Evolutionary conservation across 257 asterid species (phyloP), one percentile per base, ranked within the genome.

Genomic region (Solanum sparsipilum): DNA sequence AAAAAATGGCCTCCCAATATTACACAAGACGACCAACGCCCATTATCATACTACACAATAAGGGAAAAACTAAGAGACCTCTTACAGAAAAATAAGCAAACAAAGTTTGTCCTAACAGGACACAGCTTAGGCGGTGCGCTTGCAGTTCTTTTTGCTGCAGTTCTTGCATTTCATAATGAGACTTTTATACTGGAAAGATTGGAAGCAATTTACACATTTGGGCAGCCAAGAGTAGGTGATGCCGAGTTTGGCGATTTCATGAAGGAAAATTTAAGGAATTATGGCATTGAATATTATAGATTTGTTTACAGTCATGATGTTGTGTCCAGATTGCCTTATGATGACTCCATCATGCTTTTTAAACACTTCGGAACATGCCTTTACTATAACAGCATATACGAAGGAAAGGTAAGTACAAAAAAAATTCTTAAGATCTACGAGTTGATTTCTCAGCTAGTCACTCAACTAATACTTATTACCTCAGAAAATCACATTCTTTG

Each of bases 91-190:
- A 90, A 90, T 52, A 34, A 1, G 3, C 44, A 9, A 11, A 84
- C 94, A 2, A 93, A 85, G 46, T 81, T 94, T 71, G 65, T 94
- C 10, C 25, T 93, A 35, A 93, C 98, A 0, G 96, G 98, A 2
- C 98, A 95, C 67, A 95, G 98, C 90, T 81, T 95, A 21, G 98
- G 98, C 2, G 98, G 95, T 52, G 98, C 96, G 0, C 92, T 95
- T 0, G 96, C 96, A 0, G 68, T 92, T 21, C 92, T 94, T 5
- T 93, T 93, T 83, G 90, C 98, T 1, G 91, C 95, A 6, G 92
- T 91, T 86, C 90, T 95, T 63, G 94, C 89, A 9, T 39, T 88
- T 78, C 93, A 91, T 86, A 23, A 88, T 1, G 96, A 95, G 87
- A 70, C 60, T 3, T 13, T 10, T 3, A 2, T 93, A 27, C 71